Evolutionary conservation across 495 filamentous ascomycete species (phyloP).

Genomic region (Podospora australis): DNA sequence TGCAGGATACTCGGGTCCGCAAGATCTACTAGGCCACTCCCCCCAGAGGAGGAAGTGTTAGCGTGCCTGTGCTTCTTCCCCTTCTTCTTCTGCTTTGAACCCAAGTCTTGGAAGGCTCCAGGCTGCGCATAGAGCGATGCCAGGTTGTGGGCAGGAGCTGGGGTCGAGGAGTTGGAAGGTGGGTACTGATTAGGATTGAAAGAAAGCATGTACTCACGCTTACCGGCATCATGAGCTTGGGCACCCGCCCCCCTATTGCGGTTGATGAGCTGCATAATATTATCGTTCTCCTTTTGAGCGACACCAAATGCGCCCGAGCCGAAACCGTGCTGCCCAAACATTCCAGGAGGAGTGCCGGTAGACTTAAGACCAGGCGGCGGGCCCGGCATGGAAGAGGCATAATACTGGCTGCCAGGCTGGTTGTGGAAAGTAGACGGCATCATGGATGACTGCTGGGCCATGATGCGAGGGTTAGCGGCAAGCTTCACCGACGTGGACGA

Average conservation of each 20-base stretch:
- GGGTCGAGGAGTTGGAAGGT: constrained; percentile 68
- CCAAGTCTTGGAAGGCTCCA: constrained; percentile 76
- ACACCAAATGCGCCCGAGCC: constrained; percentile 50
- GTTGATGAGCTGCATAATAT: constrained; percentile 74
- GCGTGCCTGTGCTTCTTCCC: constrained; percentile 99
- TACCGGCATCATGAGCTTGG: constrained; percentile 71
- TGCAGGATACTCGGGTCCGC: constrained; percentile 99
- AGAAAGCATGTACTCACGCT: constrained; percentile 90
- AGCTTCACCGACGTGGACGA: constrained; percentile 72
- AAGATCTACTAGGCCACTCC: constrained; percentile 97
- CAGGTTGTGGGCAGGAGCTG: constrained; percentile 80
- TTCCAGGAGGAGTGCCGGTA: constrained; percentile 82
- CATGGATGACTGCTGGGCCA: constrained; percentile 85
- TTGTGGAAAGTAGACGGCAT: constrained; percentile 67
- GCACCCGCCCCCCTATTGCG: constrained; percentile 52
- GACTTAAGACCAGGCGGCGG: constrained; percentile 95
- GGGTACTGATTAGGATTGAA: constrained; percentile 71
- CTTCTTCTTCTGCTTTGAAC: constrained; percentile 98
- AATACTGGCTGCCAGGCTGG: constrained; percentile 58
- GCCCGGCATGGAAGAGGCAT: constrained; percentile 67
- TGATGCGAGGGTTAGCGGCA: constrained; percentile 71
- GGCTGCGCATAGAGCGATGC: constrained; percentile 86
- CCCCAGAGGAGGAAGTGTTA: constrained; percentile 99
- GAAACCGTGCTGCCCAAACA: constrained; percentile 69
- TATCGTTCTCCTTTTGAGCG: constrained; percentile 61